phyloP scores from a whole-genome alignment of 2,329 filamentous ascomycete genomes.

The Verticillium klebahnii region DNA sequence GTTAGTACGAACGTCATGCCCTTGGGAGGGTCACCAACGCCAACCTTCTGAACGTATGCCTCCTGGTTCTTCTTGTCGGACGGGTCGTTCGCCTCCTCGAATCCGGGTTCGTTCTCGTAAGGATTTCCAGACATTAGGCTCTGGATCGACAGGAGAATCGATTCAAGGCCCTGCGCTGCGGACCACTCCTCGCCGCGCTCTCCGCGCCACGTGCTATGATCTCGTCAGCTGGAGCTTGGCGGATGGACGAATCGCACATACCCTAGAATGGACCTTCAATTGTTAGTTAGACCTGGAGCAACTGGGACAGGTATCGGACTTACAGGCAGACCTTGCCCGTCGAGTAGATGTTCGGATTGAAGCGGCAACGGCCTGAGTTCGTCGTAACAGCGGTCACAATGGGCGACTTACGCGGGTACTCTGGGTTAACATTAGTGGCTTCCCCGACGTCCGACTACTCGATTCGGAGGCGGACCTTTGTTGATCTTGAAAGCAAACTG shows the following conservation, averaged over 20 bases:
- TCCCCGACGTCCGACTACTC: slow-evolving; percentile 5
- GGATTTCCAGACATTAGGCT: slow-evolving; percentile 92
- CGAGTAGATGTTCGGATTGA: slow-evolving; percentile 96
- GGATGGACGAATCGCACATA: slow-evolving; percentile 34
- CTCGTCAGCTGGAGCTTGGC: slow-evolving; percentile 12
- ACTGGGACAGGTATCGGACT: slow-evolving; percentile 27
- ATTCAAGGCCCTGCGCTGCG: slow-evolving; percentile 90
- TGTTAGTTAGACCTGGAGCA: neutral
- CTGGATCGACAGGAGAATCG: slow-evolving; percentile 90
- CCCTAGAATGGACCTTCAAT: slow-evolving; percentile 74
- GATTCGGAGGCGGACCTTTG: slow-evolving; percentile 47
- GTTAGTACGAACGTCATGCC: slow-evolving; percentile 8
- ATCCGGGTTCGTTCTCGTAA: slow-evolving; percentile 95
- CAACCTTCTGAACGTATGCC: slow-evolving; percentile 74
- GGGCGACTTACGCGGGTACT: slow-evolving; percentile 73
- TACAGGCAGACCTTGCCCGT: slow-evolving; percentile 88
- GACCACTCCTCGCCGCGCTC: slow-evolving; percentile 94
- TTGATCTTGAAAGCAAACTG: slow-evolving; percentile 76
- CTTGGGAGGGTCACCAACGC: neutral
- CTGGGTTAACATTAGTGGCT: slow-evolving; percentile 34
- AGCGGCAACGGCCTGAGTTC: slow-evolving; percentile 80
- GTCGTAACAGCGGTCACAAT: slow-evolving; percentile 70
- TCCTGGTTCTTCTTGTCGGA: slow-evolving; percentile 70
- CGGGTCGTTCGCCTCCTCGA: slow-evolving; percentile 66
- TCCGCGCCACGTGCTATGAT: slow-evolving; percentile 82